phyloP scores from a whole-genome alignment of 2,329 filamentous ascomycete genomes.

The Calycina marina region DNA sequence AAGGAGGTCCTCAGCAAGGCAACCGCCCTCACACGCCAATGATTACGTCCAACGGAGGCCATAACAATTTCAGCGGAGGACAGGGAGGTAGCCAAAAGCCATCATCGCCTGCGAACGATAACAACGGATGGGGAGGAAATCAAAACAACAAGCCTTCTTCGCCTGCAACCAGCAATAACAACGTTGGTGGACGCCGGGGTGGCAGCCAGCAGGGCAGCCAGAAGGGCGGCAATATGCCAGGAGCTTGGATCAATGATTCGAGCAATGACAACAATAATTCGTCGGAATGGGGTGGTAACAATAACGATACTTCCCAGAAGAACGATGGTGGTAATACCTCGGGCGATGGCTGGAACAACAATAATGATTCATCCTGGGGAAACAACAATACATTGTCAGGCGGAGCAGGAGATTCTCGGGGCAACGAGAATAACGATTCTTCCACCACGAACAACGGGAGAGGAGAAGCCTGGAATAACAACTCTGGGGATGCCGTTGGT shows the following conservation, averaged over 20 bases:
- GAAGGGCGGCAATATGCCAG: not conserved
- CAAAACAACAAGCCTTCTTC: too few relatives aligned
- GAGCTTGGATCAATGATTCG: not conserved
- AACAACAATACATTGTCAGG: not conserved
- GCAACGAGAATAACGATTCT: not conserved
- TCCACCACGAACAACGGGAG: not conserved
- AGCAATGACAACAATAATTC: constrained; percentile 1
- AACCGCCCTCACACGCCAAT: too few relatives aligned
- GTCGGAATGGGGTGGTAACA: constrained; percentile 1
- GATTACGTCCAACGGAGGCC: too few relatives aligned
- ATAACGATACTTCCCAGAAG: constrained; percentile 1
- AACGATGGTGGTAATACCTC: not conserved
- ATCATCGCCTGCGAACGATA: too few relatives aligned
- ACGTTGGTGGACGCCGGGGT: too few relatives aligned
- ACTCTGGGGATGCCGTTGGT: not conserved
- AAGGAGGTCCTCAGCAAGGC: too few relatives aligned
- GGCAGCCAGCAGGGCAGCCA: not conserved
- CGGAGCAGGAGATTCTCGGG: not conserved
- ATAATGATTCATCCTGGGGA: not conserved
- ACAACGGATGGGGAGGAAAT: too few relatives aligned
- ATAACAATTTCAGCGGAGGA: too few relatives aligned
- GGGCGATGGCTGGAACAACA: not conserved
- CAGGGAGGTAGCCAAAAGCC: too few relatives aligned
- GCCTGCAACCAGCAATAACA: too few relatives aligned
- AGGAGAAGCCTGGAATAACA: not conserved